A percentile compares a stretch with the other conserved stretches of the same genome.
Conservation (phyloP, 1,139 yeast species). For the Hyphopichia buzzinii region DNA sequence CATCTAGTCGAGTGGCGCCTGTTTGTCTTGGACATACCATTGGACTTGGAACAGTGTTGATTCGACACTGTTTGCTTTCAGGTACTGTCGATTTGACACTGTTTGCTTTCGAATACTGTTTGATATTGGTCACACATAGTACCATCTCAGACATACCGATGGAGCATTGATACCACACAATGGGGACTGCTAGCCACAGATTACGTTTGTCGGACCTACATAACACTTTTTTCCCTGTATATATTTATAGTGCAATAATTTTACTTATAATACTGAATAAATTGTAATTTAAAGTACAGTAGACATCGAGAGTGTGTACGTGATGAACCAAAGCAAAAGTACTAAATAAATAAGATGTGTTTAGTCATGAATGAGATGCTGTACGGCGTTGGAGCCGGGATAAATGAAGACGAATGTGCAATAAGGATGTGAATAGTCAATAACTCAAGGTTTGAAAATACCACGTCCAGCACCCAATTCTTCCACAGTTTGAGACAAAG, state of each 20-base stretch:
- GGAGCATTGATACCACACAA: no score
- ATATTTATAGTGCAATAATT: not conserved
- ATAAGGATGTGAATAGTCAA: constrained; percentile 4
- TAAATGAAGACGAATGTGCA: not conserved
- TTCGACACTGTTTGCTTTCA: no score
- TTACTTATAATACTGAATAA: not conserved
- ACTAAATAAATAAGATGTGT: not conserved
- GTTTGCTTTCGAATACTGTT: no score
- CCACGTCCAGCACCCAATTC: constrained; percentile 72
- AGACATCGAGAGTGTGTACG: not conserved
- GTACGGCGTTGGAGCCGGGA: not conserved
- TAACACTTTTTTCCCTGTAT: no score
- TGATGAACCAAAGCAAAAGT: not conserved
- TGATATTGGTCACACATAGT: no score
- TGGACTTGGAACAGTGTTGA: no score
- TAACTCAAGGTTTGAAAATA: constrained; percentile 31
- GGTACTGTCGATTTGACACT: no score
- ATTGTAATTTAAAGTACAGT: constrained; percentile 1
- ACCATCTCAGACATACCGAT: no score
- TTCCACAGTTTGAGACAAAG: constrained; percentile 75
- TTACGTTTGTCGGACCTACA: no score
- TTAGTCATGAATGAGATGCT: not conserved
- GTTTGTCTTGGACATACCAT: no score
- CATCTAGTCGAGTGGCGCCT: no score
- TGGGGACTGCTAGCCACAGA: no score